Evolutionary conservation across 2,329 filamentous ascomycete genomes (phyloP).

Genomic region (Trichoderma sp.): DNA sequence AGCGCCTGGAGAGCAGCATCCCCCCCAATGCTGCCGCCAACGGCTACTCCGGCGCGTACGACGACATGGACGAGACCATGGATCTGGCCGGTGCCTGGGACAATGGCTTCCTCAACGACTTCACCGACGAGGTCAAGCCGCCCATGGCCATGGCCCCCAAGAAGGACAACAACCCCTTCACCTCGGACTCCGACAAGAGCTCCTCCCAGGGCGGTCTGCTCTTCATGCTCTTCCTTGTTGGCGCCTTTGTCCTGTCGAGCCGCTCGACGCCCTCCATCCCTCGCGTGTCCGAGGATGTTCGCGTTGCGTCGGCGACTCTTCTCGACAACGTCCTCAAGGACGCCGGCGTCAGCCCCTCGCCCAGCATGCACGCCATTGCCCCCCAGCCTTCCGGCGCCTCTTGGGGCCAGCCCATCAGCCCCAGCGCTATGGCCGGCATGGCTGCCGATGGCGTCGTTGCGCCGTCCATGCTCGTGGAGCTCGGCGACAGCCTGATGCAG

Average conservation of each 20-base stretch:
- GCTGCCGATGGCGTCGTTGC: conserved; percentile 43
- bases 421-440: conserved; percentile 50
- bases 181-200: conserved; percentile 58
- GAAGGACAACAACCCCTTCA: conserved; percentile 47
- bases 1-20: conserved; percentile 66
- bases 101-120: conserved; percentile 72
- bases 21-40: conserved; percentile 50
- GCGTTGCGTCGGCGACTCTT: conserved; percentile 74
- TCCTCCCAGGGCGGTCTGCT: conserved; percentile 79
- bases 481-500: conserved; percentile 69
- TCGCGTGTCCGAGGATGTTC: conserved; percentile 77
- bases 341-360: conserved; percentile 61
- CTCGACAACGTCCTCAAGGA: conserved; percentile 83
- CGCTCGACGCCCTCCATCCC: conserved; percentile 72
- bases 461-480: conserved; percentile 64
- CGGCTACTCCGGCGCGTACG: conserved; percentile 70
- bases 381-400: conserved; percentile 56
- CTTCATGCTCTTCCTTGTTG: conserved; percentile 94
- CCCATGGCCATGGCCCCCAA: conserved; percentile 60
- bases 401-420: conserved; percentile 48
- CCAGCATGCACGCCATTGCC: conserved; percentile 49
- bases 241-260: conserved; percentile 93
- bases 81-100: conserved; percentile 83
- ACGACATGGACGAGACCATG: conserved; percentile 76
- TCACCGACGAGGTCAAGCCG: conserved; percentile 66